Evolutionary conservation across 345 rosid genomes (phyloP), one percentile per base, ranked within the genome.

Genomic region (Jatropha curcas): DNA sequence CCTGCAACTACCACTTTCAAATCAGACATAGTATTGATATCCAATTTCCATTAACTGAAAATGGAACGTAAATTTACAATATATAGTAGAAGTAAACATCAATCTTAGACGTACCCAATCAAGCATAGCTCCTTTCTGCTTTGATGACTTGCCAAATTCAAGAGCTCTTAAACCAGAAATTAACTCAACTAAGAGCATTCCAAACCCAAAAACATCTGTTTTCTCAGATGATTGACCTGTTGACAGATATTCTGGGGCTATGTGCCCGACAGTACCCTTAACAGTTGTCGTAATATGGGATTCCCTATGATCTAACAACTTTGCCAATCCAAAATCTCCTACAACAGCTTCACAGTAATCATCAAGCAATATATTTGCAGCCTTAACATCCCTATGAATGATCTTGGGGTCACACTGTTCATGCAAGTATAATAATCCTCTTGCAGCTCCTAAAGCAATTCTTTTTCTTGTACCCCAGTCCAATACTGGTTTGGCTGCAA

Each of bases 321-420:
- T 96, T 28, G 99, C 97, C 80, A 96, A 75, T 14, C 99, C 96
- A 43, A 96, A 90, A 84, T 96, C 99, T 77, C 99, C 98, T 0
- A 96, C 98, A 48, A 96, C 96, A 1, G 88, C 98, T 79, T 93
- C 96, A 50, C 68, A 88, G 73, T 82, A 84, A 74, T 91, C 98
- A 57, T 93, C 98, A 0, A 96, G 93, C 84, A 93, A 82, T 82
- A 96, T 87, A 45, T 92, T 96, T 1, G 98, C 99, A 70, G 99
- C 99, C 84, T 96, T 93, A 55, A 93, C 98, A 65, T 93, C 98
- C 63, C 97, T 84, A 68, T 92, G 99, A 82, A 96, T 90, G 65
- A 96, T 93, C 87, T 96, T 91, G 20, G 99, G 99, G 67, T 96
- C 97, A 19, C 99, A 93, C 58, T 96, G 98, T 70, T 96, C 98